These are phyloP conservation scores for Millerozyma miso DNA, from an alignment of 805 yeast species.

Conservation along the genomic window DNA sequence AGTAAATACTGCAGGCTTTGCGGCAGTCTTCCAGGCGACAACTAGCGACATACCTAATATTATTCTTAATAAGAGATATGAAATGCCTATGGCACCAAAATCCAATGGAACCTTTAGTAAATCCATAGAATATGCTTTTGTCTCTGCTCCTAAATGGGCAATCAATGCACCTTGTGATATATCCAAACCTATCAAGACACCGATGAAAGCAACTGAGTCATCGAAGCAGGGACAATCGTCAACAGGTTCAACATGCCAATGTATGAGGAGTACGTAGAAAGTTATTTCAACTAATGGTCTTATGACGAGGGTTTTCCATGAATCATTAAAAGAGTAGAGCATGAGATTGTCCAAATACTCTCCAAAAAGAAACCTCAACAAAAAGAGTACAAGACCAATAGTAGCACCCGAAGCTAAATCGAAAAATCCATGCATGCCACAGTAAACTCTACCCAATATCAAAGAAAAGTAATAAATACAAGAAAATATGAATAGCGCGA, in stretches of 20 bases:
- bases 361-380: conserved; percentile 41
- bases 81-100: conserved; percentile 38
- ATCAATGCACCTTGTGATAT: conserved; percentile 10
- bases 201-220: conserved; percentile 89
- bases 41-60: conserved; percentile 60
- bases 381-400: conserved; percentile 54
- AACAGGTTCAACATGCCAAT: conserved; percentile 75
- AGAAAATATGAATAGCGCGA: conserved; percentile 18
- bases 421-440: conserved; percentile 95
- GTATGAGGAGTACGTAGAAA: conserved; percentile 49
- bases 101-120: conserved; percentile 41
- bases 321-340: conserved; percentile 20
- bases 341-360: conserved; percentile 45
- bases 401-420: conserved; percentile 67
- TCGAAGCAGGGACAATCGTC: conserved; percentile 97
- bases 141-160: not conserved
- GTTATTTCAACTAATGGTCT: conserved; percentile 35
- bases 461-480: conserved; percentile 57
- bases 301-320: conserved; percentile 16
- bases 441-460: conserved; percentile 78
- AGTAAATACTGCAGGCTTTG: conserved; percentile 63
- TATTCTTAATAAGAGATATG: conserved; percentile 44
- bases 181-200: conserved; percentile 79
- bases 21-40: conserved; percentile 65
- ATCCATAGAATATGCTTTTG: conserved; percentile 14